Percentiles rank a stretch among this genome's conserved stretches.
phyloP scores from a whole-genome alignment of 495 filamentous ascomycete genomes.

The Penicillium herquei region DNA sequence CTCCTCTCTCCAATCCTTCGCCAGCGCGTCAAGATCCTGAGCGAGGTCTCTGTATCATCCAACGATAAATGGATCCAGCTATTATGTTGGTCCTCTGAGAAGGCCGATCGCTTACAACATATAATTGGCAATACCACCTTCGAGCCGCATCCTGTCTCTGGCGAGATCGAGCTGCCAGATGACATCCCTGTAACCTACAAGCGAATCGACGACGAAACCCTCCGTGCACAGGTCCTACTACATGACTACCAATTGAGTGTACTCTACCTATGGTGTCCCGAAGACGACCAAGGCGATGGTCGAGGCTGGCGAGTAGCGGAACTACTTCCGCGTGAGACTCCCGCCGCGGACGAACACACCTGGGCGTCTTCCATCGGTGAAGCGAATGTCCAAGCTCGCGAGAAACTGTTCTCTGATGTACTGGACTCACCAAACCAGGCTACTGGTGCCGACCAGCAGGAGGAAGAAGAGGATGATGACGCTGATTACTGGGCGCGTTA shows the following conservation, averaged over 20 bases:
- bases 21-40: conserved; percentile 79
- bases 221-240: conserved; percentile 65
- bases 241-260: conserved; percentile 54
- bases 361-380: conserved; percentile 55
- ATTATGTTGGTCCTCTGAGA: conserved; percentile 77
- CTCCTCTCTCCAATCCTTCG: conserved; percentile 88
- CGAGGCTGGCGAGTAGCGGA: conserved; percentile 85
- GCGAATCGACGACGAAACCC: conserved; percentile 80
- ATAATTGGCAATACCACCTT: conserved; percentile 66
- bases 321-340: conserved; percentile 57
- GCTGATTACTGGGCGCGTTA: conserved; percentile 95
- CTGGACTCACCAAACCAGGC: conserved; percentile 25
- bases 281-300: conserved; percentile 64
- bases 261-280: conserved; percentile 65
- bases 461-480: conserved; percentile 84
- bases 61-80: conserved; percentile 82
- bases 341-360: conserved; percentile 30
- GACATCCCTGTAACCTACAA: conserved; percentile 64
- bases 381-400: conserved; percentile 44
- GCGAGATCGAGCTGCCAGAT: conserved; percentile 79
- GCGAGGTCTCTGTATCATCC: conserved; percentile 49
- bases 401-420: conserved; percentile 40
- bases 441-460: conserved; percentile 36
- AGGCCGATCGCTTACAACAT: conserved; percentile 63
- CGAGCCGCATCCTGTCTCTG: conserved; percentile 88